These are phyloP conservation scores for Monosporascus sp. DNA, from an alignment of 2,329 filamentous ascomycete genomes.

Conservation along the genomic window DNA sequence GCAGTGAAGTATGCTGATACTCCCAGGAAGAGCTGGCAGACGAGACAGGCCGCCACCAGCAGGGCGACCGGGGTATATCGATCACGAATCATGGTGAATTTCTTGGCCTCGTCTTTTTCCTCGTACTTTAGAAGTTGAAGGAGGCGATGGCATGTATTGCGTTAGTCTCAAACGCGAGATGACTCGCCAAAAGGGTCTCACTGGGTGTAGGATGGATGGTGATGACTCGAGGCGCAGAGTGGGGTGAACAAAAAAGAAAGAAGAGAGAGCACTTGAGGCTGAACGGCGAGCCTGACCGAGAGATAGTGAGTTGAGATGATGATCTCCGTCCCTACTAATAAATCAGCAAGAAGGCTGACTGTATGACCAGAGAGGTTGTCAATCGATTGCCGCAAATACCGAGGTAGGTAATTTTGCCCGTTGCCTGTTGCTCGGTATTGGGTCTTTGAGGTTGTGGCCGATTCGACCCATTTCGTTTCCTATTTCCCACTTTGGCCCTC, in stretches of 20 bases:
- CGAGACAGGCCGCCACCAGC: not conserved
- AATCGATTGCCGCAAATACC: not conserved
- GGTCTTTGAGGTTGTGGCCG: not conserved
- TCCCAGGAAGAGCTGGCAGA: not conserved
- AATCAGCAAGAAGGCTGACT: not conserved
- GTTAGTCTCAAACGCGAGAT: too few species aligned
- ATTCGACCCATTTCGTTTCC: too few species aligned
- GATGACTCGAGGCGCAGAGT: too few species aligned
- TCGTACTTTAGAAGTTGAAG: not conserved
- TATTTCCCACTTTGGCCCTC: too few species aligned
- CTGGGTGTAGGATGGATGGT: too few species aligned
- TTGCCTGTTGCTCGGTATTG: not conserved
- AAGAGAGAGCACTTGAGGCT: too few species aligned
- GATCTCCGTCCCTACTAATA: too few species aligned
- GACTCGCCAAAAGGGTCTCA: too few species aligned
- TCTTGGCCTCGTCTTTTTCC: not conserved
- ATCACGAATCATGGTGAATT: not conserved
- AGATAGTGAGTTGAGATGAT: too few species aligned
- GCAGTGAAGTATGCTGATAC: slow-evolving; percentile 4
- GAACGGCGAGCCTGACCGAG: too few species aligned
- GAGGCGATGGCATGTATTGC: not conserved
- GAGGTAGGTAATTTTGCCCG: not conserved
- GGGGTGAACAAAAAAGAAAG: too few species aligned
- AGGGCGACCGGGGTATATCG: not conserved
- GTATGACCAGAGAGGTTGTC: not conserved